These are phyloP conservation scores for Otatea glauca DNA, from an alignment of 176 grass and related monocot species.

Conservation along the genomic window DNA sequence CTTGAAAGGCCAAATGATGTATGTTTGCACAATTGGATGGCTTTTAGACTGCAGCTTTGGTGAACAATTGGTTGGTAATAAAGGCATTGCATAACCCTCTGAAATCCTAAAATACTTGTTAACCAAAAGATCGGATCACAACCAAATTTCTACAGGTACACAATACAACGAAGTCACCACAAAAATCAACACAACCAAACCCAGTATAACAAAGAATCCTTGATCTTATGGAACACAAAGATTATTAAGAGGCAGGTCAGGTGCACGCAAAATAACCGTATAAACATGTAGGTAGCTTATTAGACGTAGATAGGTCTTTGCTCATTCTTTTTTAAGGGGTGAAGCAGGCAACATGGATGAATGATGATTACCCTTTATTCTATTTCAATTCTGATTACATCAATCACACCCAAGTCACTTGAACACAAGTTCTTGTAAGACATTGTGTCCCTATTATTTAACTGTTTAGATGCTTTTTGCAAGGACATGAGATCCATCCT, in stretches of 20 bases:
- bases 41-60: no score
- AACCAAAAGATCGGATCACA: background rate
- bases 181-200: background rate
- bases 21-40: no score
- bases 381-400: slow-evolving; percentile 3
- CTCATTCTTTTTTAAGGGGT: background rate
- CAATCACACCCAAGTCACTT: background rate
- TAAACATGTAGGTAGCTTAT: background rate
- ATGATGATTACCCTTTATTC: background rate
- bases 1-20: no score
- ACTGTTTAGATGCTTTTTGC: slow-evolving; percentile 41
- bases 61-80: no score
- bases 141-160: background rate
- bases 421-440: slow-evolving; percentile 10
- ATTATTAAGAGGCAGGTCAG: background rate
- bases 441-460: background rate
- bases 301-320: slow-evolving; percentile 3
- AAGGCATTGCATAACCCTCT: background rate
- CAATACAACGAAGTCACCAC: background rate
- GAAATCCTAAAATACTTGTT: background rate
- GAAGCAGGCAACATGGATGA: slow-evolving; percentile 16
- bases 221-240: background rate
- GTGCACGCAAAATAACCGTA: background rate
- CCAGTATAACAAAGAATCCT: background rate
- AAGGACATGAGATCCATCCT: slow-evolving; percentile 46